Base-by-base conservation (phyloP, 345 rosid genomes). In the Eucalyptus rudis region DNA sequence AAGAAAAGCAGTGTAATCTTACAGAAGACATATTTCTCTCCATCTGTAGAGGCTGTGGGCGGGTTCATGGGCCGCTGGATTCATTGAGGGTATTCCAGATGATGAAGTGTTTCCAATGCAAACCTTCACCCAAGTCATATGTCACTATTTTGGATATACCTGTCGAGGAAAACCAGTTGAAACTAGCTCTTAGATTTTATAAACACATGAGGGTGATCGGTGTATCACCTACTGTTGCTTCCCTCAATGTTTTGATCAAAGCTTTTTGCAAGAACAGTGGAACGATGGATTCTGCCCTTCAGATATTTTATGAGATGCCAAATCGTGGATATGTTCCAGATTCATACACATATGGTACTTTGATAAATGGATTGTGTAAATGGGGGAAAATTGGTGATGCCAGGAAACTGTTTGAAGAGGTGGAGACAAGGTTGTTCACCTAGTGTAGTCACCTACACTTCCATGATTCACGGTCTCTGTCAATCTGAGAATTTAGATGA, bases 201-300 rank as follows among this genome's bases (percentile, higher is more conserved):
- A 91, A 90, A 92, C 89, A 91, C 88, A 97, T 98, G 98, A 94
- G 93, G 88, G 94, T 90, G 89, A 93, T 90, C 66, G 97, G 98
- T 36, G 56, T 95, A 87, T 94, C 92, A 49, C 92, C 96, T 24
- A 90, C 91, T 58, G 96, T 94, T 86, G 92, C 93, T 12, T 94
- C 99, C 87, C 97, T 96, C 84, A 97, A 96, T 93, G 93, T 98
- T 88, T 92, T 97, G 94, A 96, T 98, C 79, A 96, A 98, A 93
- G 97, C 96, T 27, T 95, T 98, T 44, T 95, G 98, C 86, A 97
- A 93, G 93, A 95, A 93, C 40, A 88, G 90, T 13, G 94, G 90
- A 86, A 95, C 96, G 10, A 52, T 95, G 71, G 94, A 94, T 94
- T 92, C 96, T 90, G 98, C 97, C 59, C 79, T 97, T 87, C 91